Base-by-base conservation (phyloP, 78 protist genomes). In the Dictyostelium intermedium region DNA sequence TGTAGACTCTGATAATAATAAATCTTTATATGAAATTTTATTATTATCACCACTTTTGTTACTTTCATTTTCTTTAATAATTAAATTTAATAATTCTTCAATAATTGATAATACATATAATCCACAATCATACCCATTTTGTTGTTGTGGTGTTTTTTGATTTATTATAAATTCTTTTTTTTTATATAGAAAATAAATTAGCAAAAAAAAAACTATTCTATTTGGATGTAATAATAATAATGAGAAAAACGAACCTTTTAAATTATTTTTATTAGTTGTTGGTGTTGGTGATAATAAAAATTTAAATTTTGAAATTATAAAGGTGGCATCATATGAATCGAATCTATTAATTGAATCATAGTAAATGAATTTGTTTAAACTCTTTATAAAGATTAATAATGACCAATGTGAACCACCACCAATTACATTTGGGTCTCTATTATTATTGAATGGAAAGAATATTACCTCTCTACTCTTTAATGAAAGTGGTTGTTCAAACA, bases 371-470 rank as follows among this genome's bases (percentile, higher is more conserved):
- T 30, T 7, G 23, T 89, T 78, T 7, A 37, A 10, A 10, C 3
- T 30, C 18, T 89, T 89, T 39, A 63, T 35, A 69, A 66, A 89
- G 45, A 89, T 81, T 61, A 79, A 79, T 9, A 80, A 18, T 13
- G 74, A 80, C 94, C 94, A 89, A 80, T 89, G 94, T 0, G 94
- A 69, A 69, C 94, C 94, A 69, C 94, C 94, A 43, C 86, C 94
- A 43, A 89, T 37, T 16, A 11, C 20, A 27, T 3, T 20, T 30
- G 94, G 94, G 47, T 89, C 82, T 11, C 63, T 25, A 70, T 89
- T 89, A 80, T 89, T 70, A 11, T 47, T 69, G 2, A 89, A 30
- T 30, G 94, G 94, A 13, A 89, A 63, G 56, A 89, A 89, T 39
- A 89, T 80, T 18, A 78, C 2, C 2, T 78, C 82, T 45, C 35